Conservation (phyloP, 75 land plant species). For the Pinus tabuliformis region DNA sequence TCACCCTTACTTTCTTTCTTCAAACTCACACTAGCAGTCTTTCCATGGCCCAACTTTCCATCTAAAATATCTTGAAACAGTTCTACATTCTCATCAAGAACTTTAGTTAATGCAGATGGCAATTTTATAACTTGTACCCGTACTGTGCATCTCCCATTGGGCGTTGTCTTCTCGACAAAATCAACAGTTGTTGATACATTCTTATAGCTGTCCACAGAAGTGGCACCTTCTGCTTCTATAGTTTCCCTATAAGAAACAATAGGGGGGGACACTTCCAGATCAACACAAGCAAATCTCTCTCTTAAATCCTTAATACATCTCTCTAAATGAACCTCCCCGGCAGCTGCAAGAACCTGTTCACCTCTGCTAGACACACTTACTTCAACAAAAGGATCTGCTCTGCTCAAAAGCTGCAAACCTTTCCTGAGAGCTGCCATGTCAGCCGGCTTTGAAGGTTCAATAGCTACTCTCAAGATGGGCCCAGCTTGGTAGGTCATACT, state of each 20-base stretch:
- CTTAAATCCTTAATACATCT: slow-evolving; percentile 89
- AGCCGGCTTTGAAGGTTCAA: slow-evolving; percentile 86
- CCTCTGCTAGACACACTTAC: slow-evolving; percentile 83
- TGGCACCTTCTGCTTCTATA: slow-evolving; percentile 54
- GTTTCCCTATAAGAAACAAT: slow-evolving; percentile 88
- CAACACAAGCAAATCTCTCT: slow-evolving; percentile 85
- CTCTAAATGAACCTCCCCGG: slow-evolving; percentile 97
- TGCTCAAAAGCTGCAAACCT: slow-evolving; percentile 75
- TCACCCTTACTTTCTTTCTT: slow-evolving; percentile 14
- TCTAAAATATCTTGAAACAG: slow-evolving; percentile 48
- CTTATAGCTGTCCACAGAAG: slow-evolving; percentile 33
- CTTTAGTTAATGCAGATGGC: slow-evolving; percentile 58
- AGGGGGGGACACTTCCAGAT: slow-evolving; percentile 84
- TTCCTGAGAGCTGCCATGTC: slow-evolving; percentile 75
- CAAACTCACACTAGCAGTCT: slow-evolving; percentile 8
- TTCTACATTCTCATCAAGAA: slow-evolving; percentile 68
- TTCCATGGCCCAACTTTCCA: slow-evolving; percentile 25
- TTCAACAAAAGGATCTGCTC: slow-evolving; percentile 96
- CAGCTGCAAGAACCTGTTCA: slow-evolving; percentile 94
- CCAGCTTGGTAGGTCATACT: slow-evolving; percentile 88
- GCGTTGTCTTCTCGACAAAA: slow-evolving; percentile 63
- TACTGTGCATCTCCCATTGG: slow-evolving; percentile 84
- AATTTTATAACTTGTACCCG: slow-evolving; percentile 67
- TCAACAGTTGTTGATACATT: slow-evolving; percentile 22
- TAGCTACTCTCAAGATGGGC: slow-evolving; percentile 85